Evolutionary conservation across 2,329 filamentous ascomycete species (phyloP), one percentile per base, ranked within the genome.

Genomic region (Claviceps pazoutovae): DNA sequence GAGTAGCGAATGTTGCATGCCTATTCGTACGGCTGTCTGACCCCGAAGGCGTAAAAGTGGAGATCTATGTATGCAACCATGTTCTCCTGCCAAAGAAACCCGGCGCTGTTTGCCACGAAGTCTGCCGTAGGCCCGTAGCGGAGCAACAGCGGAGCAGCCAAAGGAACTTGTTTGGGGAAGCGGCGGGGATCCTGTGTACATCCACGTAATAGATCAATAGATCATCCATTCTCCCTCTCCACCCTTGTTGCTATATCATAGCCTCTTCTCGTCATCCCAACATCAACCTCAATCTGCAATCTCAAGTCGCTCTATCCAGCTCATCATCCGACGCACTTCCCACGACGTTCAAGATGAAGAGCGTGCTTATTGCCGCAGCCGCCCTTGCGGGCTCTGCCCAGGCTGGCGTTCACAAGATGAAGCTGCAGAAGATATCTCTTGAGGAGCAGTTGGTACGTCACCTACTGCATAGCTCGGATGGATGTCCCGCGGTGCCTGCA

Each of bases 341-440:
- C 50, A 26, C 59, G 46, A 41, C 52, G 68, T 68, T 69, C 71
- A 76, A 60, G 70, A 97, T 96, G 91, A 96, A 94, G 84, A 82
- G 82, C 70, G 75, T 83, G 72, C 74, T 89, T 64, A 71, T 95
- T 66, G 76, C 88, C 68, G 84, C 88, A 72, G 82, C 83, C 64
- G 78, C 83, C 74, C 81, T 94, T 76, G 78, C 90, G 65, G 86
- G 86, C 75, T 82, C 84, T 67, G 86, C 86, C 67, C 79, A 86
- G 66, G 91, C 88, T 61, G 88, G 83, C 64, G 78, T 95, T 59
- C 88, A 97, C 82, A 94, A 88, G 79, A 84, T 96, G 80, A 93
- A 94, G 79, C 84, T 98, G 65, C 86, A 96, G 80, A 98, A 98
- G 84, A 75, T 97, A 56, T 85, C 93, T 60, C 76, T 98, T 54